Base-by-base conservation (phyloP, 2,329 filamentous ascomycete genomes). In the Gnomoniopsis sp. region DNA sequence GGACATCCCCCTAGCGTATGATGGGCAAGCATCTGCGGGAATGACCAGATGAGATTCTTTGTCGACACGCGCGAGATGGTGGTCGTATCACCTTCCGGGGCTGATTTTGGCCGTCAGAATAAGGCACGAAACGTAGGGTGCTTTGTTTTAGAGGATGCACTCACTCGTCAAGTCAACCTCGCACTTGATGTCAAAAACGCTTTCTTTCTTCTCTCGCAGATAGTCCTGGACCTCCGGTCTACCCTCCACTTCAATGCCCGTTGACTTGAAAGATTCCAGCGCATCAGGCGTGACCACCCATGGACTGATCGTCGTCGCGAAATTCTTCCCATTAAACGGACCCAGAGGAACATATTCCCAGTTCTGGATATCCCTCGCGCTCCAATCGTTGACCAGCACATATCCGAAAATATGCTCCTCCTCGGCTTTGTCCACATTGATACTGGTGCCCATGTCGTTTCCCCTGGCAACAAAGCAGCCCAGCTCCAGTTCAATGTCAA, bases 381-480 rank as follows among this genome's bases (percentile, higher is more conserved):
- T 91, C 91, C 91, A 96, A 72, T 96, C 91, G 66, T 96, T 96
- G 79, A 96, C 83, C 58, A 96, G 74, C 0, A 95, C 90, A 26
- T 91, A 79, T 15, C 91, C 91, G 68, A 95, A 95, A 30, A 96
- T 79, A 66, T 86, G 80, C 19, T 90, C 82, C 55, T 87, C 85
- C 17, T 62, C 60, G 0, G 90, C 90, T 48, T 87, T 75, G 2
- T 76, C 74, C 22, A 93, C 81, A 1, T 77, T 72, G 21, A 95
- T 79, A 0, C 85, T 81, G 55, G 81, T 75, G 7, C 90, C 89
- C 67, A 91, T 77, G 1, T 79, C 71, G 66, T 89, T 92, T 0
- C 79, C 76, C 50, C 75, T 83, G 70, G 83, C 85, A 6, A 95
- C 79, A 66, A 93, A 90, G 47, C 86, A 89, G 1, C 88, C 91